These are phyloP conservation scores for Madurella mycetomatis DNA, from an alignment of 2,329 filamentous ascomycete genomes.

Conservation along the genomic window DNA sequence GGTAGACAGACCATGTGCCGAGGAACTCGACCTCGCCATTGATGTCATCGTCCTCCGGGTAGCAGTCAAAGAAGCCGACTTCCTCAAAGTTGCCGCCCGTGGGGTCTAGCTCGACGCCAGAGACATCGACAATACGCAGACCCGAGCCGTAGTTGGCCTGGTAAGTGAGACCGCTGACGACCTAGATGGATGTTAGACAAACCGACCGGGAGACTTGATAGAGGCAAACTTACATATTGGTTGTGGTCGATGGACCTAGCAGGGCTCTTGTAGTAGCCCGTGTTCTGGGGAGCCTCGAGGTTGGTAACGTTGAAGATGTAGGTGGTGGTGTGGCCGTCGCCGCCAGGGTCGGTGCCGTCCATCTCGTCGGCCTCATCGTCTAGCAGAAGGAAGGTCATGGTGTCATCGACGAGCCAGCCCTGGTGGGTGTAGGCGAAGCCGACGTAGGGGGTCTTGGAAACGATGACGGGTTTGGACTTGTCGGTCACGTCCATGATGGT, in stretches of 20 bases:
- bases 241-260: conserved; percentile 45
- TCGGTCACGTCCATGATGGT: conserved; percentile 29
- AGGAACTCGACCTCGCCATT: conserved; percentile 38
- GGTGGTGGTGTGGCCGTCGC: conserved; percentile 43
- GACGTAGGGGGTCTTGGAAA: conserved; percentile 15
- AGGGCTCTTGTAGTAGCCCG: conserved; percentile 39
- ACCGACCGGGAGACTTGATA: neutral
- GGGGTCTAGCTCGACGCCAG: conserved; percentile 37
- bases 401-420: conserved; percentile 48
- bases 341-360: conserved; percentile 35
- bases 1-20: conserved; percentile 47
- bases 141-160: conserved; percentile 49
- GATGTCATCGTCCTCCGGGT: conserved; percentile 46
- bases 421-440: conserved; percentile 50
- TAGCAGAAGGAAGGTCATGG: conserved; percentile 43
- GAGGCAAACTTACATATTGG: conserved; percentile 35
- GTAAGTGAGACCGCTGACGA: conserved; percentile 41
- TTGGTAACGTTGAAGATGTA: conserved; percentile 48
- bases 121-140: conserved; percentile 39
- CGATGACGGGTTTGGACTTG: conserved; percentile 11
- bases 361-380: conserved; percentile 53
- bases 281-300: conserved; percentile 27
- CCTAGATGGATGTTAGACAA: conserved; percentile 4
- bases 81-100: conserved; percentile 44
- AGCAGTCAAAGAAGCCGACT: conserved; percentile 47